These are phyloP conservation scores for Solanum neorickii DNA, from an alignment of 257 asterid genomes.

Conservation along the genomic window DNA sequence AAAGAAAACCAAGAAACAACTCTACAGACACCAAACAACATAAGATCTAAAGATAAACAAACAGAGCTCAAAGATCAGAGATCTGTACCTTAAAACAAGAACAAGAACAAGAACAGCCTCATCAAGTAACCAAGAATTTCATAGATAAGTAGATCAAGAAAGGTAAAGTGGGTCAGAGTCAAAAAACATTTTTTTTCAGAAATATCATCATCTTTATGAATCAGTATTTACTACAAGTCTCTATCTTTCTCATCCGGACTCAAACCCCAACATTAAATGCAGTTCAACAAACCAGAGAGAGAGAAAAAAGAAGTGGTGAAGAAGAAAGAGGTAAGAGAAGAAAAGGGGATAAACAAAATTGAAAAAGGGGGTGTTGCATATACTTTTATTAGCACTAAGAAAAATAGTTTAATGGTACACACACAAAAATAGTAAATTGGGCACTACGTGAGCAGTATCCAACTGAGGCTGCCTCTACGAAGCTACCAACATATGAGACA, in stretches of 20 bases:
- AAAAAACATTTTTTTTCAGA: background rate
- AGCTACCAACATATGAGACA: background rate
- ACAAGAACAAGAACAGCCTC: background rate
- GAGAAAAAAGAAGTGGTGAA: background rate
- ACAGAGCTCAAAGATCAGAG: constrained; percentile 5
- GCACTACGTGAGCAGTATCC: background rate
- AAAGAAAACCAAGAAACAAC: background rate
- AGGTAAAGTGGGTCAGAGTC: constrained; percentile 13
- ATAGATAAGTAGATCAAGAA: constrained; percentile 23
- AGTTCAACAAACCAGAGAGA: constrained; percentile 15
- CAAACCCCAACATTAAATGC: constrained; percentile 19
- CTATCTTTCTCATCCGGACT: background rate
- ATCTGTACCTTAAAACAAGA: constrained; percentile 20
- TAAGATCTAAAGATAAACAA: constrained; percentile 10
- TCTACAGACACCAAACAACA: background rate
- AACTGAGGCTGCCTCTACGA: background rate
- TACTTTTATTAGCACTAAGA: background rate
- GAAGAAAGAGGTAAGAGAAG: background rate
- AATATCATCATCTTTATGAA: background rate
- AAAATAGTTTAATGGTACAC: background rate
- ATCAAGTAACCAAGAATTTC: background rate
- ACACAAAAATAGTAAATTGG: background rate
- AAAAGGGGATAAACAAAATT: background rate
- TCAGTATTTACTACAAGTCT: background rate
- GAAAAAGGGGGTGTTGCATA: background rate